Evolutionary conservation across 768 basidiomycete genomes (phyloP), one percentile per base, ranked within the genome.

Genomic region (Suillus alpinus): DNA sequence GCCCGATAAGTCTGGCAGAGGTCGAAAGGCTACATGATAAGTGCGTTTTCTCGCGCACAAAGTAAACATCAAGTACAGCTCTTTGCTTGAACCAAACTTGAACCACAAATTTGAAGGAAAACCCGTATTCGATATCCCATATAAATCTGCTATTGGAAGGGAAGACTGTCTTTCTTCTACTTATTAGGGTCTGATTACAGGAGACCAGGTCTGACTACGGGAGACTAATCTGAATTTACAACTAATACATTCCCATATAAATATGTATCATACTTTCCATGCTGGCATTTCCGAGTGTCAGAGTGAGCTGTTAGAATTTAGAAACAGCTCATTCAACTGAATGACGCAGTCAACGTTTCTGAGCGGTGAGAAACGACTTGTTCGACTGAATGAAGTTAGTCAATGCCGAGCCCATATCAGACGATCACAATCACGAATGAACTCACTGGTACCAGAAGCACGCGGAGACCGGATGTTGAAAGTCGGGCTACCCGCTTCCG

Each of bases 331-430:
- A n/a, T n/a, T n/a, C n/a, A 29, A 9, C 47, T 1, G 47, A 49
- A 49, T 16, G 8, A 9, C 16, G 16, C 16, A 5, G 47, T 2
- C 66, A 62, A 4, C 69, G 63, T 4, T 71, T 88, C 67, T 80
- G 86, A 40, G 77, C 82, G 0, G 86, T 86, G 59, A 86, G 34
- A 9, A 34, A 14, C 1, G 6, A 20, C 10, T 23, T 37, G 52
- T 23, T 36, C 52, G 0, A 52, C 34, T 23, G 14, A 16, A 36
- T 37, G 23, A 46, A 16, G 36, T 4, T 14, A 12, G 52, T 53
- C 34, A 53, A 36, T 1, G 14, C 4, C 20, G 1, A 37, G 52
- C 20, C 23, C 14, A 2, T n/a, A n/a, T 23, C 34, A 16, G 13
- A 5, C 20, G 20, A 53, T 14, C 4, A 4, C n/a, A 52, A 13